Evolutionary conservation across 2,329 filamentous ascomycete species (phyloP).

Genomic region (Sclerotinia nivalis): DNA sequence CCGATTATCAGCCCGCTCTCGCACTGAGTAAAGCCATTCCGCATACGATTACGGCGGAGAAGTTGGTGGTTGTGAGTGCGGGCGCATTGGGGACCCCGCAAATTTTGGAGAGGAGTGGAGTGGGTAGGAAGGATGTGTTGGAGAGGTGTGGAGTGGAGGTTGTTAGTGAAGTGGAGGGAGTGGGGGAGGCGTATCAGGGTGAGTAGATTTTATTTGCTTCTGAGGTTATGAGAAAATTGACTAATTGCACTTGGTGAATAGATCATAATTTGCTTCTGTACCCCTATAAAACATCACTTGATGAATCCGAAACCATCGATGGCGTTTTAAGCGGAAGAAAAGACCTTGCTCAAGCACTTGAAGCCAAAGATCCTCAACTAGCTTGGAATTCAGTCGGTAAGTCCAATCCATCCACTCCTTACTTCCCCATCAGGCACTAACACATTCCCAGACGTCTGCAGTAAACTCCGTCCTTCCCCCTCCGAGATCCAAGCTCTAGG

Average conservation of each 20-base stretch:
- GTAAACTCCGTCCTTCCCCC: slow-evolving; percentile 57
- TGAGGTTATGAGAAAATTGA: neutral
- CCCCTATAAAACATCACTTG: slow-evolving; percentile 52
- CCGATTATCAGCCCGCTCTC: slow-evolving; percentile 44
- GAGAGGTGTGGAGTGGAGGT: slow-evolving; percentile 49
- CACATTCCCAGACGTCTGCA: slow-evolving; percentile 47
- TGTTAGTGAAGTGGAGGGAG: slow-evolving; percentile 51
- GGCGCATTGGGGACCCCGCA: slow-evolving; percentile 42
- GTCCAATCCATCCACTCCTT: neutral
- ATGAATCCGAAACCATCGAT: slow-evolving; percentile 54
- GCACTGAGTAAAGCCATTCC: slow-evolving; percentile 38
- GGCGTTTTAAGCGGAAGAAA: slow-evolving; percentile 51
- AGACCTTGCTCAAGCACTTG: slow-evolving; percentile 49
- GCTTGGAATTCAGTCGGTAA: slow-evolving; percentile 56
- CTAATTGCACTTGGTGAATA: neutral
- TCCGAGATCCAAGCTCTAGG: slow-evolving; percentile 56
- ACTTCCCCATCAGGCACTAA: neutral
- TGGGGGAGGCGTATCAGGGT: slow-evolving; percentile 55
- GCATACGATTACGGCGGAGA: slow-evolving; percentile 51
- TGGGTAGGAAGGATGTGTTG: slow-evolving; percentile 55
- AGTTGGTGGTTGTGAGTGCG: slow-evolving; percentile 53
- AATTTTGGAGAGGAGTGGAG: slow-evolving; percentile 62
- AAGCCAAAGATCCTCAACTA: slow-evolving; percentile 50
- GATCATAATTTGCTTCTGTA: slow-evolving; percentile 56
- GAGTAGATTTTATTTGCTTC: neutral